Conservation (phyloP, 176 grass and related monocot species). For the Rhynchospora breviuscula region DNA sequence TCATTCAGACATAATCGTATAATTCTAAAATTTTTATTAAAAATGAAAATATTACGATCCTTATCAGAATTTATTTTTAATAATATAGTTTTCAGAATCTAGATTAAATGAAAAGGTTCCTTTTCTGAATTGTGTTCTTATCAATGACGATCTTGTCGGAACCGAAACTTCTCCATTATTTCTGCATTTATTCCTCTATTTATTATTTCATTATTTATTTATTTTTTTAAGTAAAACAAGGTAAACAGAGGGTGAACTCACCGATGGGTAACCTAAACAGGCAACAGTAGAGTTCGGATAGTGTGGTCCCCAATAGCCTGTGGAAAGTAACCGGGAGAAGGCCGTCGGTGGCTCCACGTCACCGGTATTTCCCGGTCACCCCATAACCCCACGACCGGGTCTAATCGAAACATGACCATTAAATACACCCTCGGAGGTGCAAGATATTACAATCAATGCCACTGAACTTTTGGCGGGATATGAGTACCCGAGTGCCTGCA, state of each 20-base stretch:
- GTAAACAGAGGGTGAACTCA: background rate
- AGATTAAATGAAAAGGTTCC: too few relatives aligned
- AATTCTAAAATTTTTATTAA: too few relatives aligned
- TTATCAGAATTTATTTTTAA: too few relatives aligned
- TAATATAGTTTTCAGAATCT: too few relatives aligned
- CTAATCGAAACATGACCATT: background rate
- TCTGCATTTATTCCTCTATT: background rate
- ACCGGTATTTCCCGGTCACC: conserved; percentile 10
- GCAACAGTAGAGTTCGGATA: background rate
- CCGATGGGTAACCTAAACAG: background rate
- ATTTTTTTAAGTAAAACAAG: background rate
- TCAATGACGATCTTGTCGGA: background rate
- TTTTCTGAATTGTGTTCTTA: background rate
- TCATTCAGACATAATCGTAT: too few relatives aligned
- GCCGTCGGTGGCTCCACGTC: conserved; percentile 6
- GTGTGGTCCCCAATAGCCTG: conserved; percentile 3
- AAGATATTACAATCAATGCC: conserved; percentile 9
- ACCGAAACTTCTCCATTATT: background rate
- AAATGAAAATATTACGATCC: too few relatives aligned
- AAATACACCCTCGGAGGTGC: background rate
- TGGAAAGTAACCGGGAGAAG: background rate
- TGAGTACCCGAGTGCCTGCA: background rate
- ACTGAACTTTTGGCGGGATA: conserved; percentile 21
- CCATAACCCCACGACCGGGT: background rate
- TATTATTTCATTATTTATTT: background rate